Percentiles rank a stretch among this genome's conserved stretches.
These are phyloP conservation scores for Prototheca wickerhamii DNA, from an alignment of 163 green algal genomes.

Conservation along the genomic window DNA sequence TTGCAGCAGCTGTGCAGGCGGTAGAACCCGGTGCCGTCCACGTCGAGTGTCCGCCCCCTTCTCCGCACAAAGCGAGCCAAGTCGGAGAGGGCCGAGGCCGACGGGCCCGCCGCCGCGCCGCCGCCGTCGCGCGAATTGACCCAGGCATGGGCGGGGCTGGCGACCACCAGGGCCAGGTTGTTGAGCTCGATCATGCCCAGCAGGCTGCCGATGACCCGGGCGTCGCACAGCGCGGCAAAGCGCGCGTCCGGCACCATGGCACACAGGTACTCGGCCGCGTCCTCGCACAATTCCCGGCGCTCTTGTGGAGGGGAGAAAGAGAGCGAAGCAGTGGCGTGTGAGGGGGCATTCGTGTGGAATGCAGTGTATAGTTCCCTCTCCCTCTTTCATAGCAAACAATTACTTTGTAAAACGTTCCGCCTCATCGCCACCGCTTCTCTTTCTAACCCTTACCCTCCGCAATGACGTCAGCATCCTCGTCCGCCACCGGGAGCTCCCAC, in stretches of 20 bases:
- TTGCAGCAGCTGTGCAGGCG: constrained; percentile 79
- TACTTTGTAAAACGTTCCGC: too few relatives aligned
- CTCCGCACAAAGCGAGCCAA: background rate
- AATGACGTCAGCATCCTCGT: too few relatives aligned
- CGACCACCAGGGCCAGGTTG: constrained; percentile 71
- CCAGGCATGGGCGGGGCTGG: background rate
- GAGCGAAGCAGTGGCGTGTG: background rate
- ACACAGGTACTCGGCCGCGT: constrained; percentile 59
- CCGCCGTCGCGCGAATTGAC: background rate
- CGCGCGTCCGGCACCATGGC: constrained; percentile 20
- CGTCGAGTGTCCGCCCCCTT: background rate
- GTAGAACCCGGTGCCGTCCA: constrained; percentile 67
- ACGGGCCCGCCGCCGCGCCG: too few relatives aligned
- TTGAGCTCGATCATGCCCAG: constrained; percentile 93
- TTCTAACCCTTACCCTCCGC: too few relatives aligned
- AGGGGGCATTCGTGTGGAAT: too few relatives aligned
- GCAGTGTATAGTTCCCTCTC: too few relatives aligned
- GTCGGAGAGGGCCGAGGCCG: too few relatives aligned
- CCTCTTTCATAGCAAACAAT: too few relatives aligned
- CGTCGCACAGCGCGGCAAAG: constrained; percentile 51
- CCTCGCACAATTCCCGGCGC: constrained; percentile 48
- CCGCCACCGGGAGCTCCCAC: constrained; percentile 56
- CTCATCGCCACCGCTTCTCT: too few relatives aligned
- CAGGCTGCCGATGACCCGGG: constrained; percentile 54
- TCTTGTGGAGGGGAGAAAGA: constrained; percentile 15